Percentiles rank a stretch among this genome's conserved stretches.
These are phyloP conservation scores for Lachnellula subtilissima DNA, from an alignment of 2,329 filamentous ascomycete species.

Conservation along the genomic window DNA sequence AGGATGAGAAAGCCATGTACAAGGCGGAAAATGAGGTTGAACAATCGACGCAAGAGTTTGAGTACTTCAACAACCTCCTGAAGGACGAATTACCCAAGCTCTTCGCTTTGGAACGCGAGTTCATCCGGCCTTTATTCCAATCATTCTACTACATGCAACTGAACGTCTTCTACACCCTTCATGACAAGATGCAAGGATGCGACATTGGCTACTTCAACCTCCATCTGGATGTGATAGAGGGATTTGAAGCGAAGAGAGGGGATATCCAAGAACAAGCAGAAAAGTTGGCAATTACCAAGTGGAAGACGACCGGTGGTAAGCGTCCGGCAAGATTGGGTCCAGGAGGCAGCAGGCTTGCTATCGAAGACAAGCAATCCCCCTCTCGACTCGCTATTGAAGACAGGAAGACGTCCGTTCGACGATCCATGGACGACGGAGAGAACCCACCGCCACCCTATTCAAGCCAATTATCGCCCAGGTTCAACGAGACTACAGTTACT, in stretches of 20 bases:
- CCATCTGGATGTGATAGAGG: constrained; percentile 83
- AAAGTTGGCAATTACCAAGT: constrained; percentile 77
- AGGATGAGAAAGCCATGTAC: constrained; percentile 97
- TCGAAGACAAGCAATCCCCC: constrained; percentile 33
- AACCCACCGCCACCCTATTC: constrained; percentile 71
- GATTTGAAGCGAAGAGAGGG: constrained; percentile 82
- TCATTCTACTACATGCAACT: constrained; percentile 99
- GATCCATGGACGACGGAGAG: constrained; percentile 42
- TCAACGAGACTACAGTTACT: constrained; percentile 30
- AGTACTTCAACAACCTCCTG: constrained; percentile 95
- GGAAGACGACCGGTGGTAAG: constrained; percentile 77
- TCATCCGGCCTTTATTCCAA: constrained; percentile 95
- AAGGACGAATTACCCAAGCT: constrained; percentile 94
- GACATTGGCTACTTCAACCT: constrained; percentile 98
- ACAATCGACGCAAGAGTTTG: constrained; percentile 88
- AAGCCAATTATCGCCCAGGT: constrained; percentile 28
- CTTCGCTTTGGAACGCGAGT: constrained; percentile 84
- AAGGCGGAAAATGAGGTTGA: constrained; percentile 91
- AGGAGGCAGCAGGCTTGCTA: constrained; percentile 10
- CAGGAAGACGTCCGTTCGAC: constrained; percentile 28
- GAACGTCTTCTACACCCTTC: constrained; percentile 97
- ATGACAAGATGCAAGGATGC: constrained; percentile 95
- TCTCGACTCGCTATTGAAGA: constrained; percentile 14
- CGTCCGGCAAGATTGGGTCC: constrained; percentile 33
- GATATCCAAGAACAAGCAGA: constrained; percentile 84